Evolutionary conservation across 2,329 filamentous ascomycete genomes (phyloP), one percentile per base, ranked within the genome.

Genomic region (Aspergillus pseudotamarii): DNA sequence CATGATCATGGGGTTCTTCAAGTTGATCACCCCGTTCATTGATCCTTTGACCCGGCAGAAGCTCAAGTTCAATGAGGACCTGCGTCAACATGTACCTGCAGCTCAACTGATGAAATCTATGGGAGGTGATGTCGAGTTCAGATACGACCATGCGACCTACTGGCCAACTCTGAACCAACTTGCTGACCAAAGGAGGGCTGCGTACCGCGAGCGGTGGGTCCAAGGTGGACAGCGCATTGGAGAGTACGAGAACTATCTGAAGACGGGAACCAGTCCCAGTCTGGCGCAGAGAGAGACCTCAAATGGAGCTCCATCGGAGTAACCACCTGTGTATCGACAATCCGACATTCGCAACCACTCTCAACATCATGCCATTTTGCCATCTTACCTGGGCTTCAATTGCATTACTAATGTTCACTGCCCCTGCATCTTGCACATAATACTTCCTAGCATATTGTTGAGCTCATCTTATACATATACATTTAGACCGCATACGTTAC

Each of bases 21-120:
- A 96, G 80, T 83, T 97, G 72, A 94, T 99, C 80, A 93, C 89
- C 5, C 93, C 94, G 45, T 97, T 99, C 80, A 97, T 99, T 80
- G 95, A 99, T 79, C 95, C 95, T 9, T 82, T 94, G 72, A 99
- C 95, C 11, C 89, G 91, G 63, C 89, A 95, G 74, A 99, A 99
- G 84, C 89, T 99, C 82, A 96, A 95, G 82, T 97, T 97, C 85
- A 97, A 98, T 83, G 93, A 97, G 78, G 91, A 96, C 75, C 89
- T 97, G 82, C 85, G 85, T 69, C 83, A 91, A 69, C 93, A 93
- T 76, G 90, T 99, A 23, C 93, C 93, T 6, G 79, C 88, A 9
- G 84, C 89, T 72, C 94, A 98, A 76, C 86, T 99, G 59, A 91
- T 93, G 89, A 90, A 88, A 71, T 84, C 89, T 62, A 89, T 91